Base-by-base conservation (phyloP, 164 flowering plant species). In the Kalanchoe fedtschenkoi region DNA sequence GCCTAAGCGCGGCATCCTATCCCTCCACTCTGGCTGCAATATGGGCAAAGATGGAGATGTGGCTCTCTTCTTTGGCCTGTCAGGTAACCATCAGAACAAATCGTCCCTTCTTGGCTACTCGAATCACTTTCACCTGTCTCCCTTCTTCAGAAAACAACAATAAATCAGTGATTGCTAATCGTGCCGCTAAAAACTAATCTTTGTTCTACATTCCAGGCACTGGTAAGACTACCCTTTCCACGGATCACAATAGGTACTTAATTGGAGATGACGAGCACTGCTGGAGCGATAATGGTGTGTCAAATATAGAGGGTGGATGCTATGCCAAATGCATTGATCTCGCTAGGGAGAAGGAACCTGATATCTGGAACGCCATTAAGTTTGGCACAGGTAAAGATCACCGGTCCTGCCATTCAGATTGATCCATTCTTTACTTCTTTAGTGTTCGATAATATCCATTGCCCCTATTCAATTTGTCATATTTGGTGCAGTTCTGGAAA, bases 241-340 rank as follows among this genome's bases (percentile, higher is more conserved):
- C 99, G 0, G 99, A 93, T 70, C 92, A 87, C 37, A 90, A 88
- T 59, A 71, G 99, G 66, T 83, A 76, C 55, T 70, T 93, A 51
- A 88, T 93, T 70, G 97, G 99, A 69, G 99, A 93, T 35, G 97
- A 90, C 63, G 99, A 93, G 58, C 99, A 93, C 61, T 90, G 99
- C 61, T 93, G 99, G 99, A 79, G 91, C 62, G 91, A 90, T 8
- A 88, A 80, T 71, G 99, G 99, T 34, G 95, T 90, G n/a, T 90
- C 97, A 2, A 93, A 93, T 65, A 93, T 90, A 34, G 99, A 93
- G 65, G 99, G 97, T 16, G 99, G 99, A 57, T 93, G 99, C 74
- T 93, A 90, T 76, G 97, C 99, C 34, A 88, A 90, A 73, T 90
- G 97, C 75, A 81, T 93, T 56, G 96, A 87, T 70, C 86, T 93